Evolutionary conservation across 345 rosid genomes (phyloP).

Genomic region (Populus deltoides): DNA sequence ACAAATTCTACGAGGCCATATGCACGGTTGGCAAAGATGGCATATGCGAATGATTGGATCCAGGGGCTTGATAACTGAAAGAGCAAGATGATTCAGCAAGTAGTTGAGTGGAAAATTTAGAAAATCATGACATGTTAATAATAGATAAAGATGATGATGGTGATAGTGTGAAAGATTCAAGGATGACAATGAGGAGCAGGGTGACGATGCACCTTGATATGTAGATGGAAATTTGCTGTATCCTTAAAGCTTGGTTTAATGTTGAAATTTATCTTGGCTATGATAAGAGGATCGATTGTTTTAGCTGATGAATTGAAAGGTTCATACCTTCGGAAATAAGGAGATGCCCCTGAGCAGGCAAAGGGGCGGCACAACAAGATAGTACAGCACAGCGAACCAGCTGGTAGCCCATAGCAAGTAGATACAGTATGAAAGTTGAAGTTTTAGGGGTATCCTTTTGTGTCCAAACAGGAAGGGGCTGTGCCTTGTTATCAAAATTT

Average conservation of each 20-base stretch:
- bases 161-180: too few relatives aligned
- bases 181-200: too few relatives aligned
- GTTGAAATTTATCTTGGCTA: not conserved
- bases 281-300: not conserved
- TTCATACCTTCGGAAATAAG: constrained; percentile 63
- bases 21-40: constrained; percentile 23
- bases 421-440: constrained; percentile 40
- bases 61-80: constrained; percentile 56
- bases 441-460: constrained; percentile 54
- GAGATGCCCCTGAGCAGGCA: constrained; percentile 55
- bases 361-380: constrained; percentile 55
- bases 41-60: constrained; percentile 59
- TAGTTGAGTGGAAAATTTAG: too few relatives aligned
- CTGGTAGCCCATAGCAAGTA: constrained; percentile 60
- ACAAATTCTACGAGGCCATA: constrained; percentile 55
- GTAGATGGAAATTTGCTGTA: too few relatives aligned
- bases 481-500: constrained; percentile 53
- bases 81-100: not conserved
- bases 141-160: too few relatives aligned
- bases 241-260: too few relatives aligned
- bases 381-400: constrained; percentile 43
- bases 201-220: too few relatives aligned
- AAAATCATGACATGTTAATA: too few relatives aligned
- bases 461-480: constrained; percentile 51
- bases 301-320: not conserved